phyloP scores from a whole-genome alignment of 148 eudicot species.

The Drosera capensis region DNA sequence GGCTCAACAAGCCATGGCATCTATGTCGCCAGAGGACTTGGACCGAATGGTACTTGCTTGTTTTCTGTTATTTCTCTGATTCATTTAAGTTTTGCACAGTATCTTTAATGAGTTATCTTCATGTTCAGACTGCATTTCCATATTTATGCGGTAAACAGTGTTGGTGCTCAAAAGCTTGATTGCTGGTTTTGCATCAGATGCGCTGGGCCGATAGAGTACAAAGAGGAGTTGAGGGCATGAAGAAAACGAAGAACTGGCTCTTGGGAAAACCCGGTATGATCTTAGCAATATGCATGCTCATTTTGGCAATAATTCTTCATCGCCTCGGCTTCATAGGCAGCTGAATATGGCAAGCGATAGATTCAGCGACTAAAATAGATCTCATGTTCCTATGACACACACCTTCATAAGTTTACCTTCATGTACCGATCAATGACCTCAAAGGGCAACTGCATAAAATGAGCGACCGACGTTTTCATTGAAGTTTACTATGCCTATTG shows the following conservation, averaged over 20 bases:
- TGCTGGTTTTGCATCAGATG: too few species aligned
- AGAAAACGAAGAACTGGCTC: conserved; percentile 89
- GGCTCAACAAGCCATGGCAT: conserved; percentile 96
- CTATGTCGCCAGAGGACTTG: conserved; percentile 73
- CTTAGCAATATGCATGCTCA: conserved; percentile 66
- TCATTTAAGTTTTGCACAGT: not conserved
- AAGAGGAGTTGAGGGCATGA: conserved; percentile 57
- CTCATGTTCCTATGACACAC: too few species aligned
- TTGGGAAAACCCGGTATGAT: conserved; percentile 77
- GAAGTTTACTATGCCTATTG: too few species aligned
- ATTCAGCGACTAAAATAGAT: too few species aligned
- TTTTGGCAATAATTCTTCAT: conserved; percentile 72
- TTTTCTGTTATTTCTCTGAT: not conserved
- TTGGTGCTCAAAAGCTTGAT: too few species aligned
- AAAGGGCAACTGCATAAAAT: too few species aligned
- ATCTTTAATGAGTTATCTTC: not conserved
- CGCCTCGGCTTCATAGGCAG: conserved; percentile 66
- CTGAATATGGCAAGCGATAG: too few species aligned
- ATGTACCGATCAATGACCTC: too few species aligned
- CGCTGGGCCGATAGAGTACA: conserved; percentile 90
- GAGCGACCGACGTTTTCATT: too few species aligned
- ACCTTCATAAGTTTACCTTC: too few species aligned
- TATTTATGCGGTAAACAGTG: too few species aligned
- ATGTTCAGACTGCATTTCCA: too few species aligned
- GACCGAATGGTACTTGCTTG: conserved; percentile 65